phyloP scores from a whole-genome alignment of 163 green algal species.

The Coccomyxa subellipsoidea region DNA sequence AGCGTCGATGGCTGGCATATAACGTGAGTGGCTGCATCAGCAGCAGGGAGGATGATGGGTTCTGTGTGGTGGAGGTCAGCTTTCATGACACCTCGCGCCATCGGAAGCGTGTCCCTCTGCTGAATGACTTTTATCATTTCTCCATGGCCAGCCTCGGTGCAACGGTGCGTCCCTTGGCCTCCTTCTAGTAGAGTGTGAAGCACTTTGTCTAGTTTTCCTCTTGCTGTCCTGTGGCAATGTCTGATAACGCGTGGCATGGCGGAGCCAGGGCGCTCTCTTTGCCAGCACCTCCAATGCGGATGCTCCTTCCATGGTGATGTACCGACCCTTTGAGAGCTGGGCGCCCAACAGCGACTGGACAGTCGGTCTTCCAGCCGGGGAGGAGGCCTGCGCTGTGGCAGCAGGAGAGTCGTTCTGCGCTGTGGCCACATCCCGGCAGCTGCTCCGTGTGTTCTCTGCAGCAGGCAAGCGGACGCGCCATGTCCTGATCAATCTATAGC shows the following conservation, averaged over 20 bases:
- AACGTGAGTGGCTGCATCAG: constrained; percentile 65
- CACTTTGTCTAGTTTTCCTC: background rate
- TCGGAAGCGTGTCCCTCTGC: constrained; percentile 58
- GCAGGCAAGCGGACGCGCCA: background rate
- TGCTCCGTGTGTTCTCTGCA: constrained; percentile 71
- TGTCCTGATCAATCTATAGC: no score
- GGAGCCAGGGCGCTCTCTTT: constrained; percentile 56
- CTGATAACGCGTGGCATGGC: background rate
- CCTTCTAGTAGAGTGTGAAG: no score
- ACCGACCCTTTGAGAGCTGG: constrained; percentile 78
- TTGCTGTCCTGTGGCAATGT: background rate
- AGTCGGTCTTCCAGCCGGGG: constrained; percentile 47
- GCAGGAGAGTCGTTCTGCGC: constrained; percentile 59
- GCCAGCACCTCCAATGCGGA: constrained; percentile 38
- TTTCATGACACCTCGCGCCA: constrained; percentile 77
- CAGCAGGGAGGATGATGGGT: constrained; percentile 49
- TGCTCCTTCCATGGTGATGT: constrained; percentile 56
- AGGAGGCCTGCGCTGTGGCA: constrained; percentile 60
- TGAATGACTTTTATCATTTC: constrained; percentile 87
- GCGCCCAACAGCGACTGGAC: constrained; percentile 70
- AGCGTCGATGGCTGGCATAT: constrained; percentile 71
- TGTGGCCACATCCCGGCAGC: constrained; percentile 51
- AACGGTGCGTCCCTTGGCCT: constrained; percentile 30
- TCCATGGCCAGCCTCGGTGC: constrained; percentile 59
- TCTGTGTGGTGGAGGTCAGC: constrained; percentile 62